A percentile compares a stretch with the other conserved stretches of the same genome.
phyloP scores from a whole-genome alignment of 2,329 filamentous ascomycete species.

The Cercospora canescens region DNA sequence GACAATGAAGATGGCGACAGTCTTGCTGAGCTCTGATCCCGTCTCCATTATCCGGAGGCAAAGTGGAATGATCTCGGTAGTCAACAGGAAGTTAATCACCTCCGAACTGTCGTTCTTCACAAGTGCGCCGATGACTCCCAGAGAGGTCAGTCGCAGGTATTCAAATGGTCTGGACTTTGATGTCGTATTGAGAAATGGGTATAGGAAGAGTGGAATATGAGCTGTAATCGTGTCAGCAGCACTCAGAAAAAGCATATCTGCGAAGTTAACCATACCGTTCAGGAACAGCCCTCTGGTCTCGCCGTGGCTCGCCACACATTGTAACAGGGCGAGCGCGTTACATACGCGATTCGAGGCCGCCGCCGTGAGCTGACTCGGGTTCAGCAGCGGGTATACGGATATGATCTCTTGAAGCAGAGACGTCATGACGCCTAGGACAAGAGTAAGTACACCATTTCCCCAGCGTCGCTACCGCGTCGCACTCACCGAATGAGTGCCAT shows the following conservation, averaged over 20 bases:
- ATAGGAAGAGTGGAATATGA: slow-evolving; percentile 95
- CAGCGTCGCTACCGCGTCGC: background rate
- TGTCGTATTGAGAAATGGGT: slow-evolving; percentile 97
- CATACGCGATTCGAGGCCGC: slow-evolving; percentile 97
- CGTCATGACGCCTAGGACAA: slow-evolving; percentile 83
- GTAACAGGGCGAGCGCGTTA: slow-evolving; percentile 91
- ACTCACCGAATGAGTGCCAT: slow-evolving; percentile 96
- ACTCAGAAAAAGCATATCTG: background rate
- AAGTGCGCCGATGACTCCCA: slow-evolving; percentile 93
- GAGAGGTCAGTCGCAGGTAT: slow-evolving; percentile 90
- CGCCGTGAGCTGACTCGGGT: slow-evolving; percentile 93
- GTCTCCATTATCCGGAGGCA: slow-evolving; percentile 99
- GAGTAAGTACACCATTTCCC: slow-evolving; percentile 19
- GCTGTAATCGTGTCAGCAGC: slow-evolving; percentile 55
- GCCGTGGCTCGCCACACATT: slow-evolving; percentile 96
- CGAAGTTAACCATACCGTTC: slow-evolving; percentile 63
- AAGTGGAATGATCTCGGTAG: slow-evolving; percentile 96
- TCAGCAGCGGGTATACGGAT: slow-evolving; percentile 94
- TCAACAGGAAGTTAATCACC: slow-evolving; percentile 97
- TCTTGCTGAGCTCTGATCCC: slow-evolving; percentile 96
- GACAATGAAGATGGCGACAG: slow-evolving; percentile 98
- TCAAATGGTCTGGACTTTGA: slow-evolving; percentile 98
- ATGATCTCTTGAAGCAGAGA: slow-evolving; percentile 97
- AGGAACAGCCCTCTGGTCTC: slow-evolving; percentile 93
- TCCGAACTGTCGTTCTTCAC: slow-evolving; percentile 99